Evolutionary conservation across 2,329 filamentous ascomycete species (phyloP), one percentile per base, ranked within the genome.

Genomic region (Cytospora piceicola): DNA sequence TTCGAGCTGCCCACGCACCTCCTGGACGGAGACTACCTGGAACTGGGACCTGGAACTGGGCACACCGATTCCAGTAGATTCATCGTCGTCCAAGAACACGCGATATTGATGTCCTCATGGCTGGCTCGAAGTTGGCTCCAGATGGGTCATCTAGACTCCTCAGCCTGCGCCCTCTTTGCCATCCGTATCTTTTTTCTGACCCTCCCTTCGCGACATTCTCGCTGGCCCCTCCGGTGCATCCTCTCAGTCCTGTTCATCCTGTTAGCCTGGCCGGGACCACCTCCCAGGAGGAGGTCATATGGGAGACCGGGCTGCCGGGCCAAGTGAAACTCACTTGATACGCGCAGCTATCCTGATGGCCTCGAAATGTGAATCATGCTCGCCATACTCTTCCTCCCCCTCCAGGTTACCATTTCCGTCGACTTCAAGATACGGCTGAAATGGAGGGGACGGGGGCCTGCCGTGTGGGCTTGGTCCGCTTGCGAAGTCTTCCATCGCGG

Each of bases 111-210:
- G n/a, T n/a, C n/a, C n/a, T n/a, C n/a, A n/a, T n/a, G n/a, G n/a
- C n/a, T n/a, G n/a, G n/a, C n/a, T n/a, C n/a, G n/a, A n/a, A n/a
- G 49, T 32, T 55, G 32, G 29, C 34, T 17, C 9, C 8, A 17
- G 49, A 22, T 9, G 20, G 12, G 3, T 63, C 61, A 63, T 2
- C 53, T 53, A 6, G 53, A 39, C 27, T 63, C 53, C 1, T 27
- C 54, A 9, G 59, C 51, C 34, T 56, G 52, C 12, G 29, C n/a
- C 12, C 61, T 63, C 20, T 57, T 63, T 7, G 53, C 8, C 61
- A 63, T 63, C 12, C 61, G 61, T 51, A 63, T 57, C 5, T 63
- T 63, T 53, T 63, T 63, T 2, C 61, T 42, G 22, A 63, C 61
- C 29, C 61, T 51, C 3, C 61, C 61, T 20, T 63, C 61, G 4